phyloP scores from a whole-genome alignment of 345 rosid species.

The Abelmoschus esculentus region DNA sequence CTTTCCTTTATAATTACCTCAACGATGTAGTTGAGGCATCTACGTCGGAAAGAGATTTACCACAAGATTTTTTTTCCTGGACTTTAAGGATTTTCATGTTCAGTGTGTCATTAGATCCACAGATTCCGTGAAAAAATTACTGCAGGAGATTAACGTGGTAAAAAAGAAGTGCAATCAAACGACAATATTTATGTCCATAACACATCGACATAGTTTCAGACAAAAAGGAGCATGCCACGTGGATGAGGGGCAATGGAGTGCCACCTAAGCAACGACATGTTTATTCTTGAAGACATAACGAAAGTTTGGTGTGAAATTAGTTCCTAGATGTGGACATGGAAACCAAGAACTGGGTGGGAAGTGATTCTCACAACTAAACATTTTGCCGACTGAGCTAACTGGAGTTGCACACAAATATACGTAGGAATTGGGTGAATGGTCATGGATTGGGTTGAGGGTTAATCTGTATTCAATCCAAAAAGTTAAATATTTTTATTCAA shows the following conservation, averaged over 20 bases:
- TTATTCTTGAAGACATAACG: neutral
- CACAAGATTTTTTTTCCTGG: neutral
- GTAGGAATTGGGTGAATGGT: neutral
- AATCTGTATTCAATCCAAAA: too few relatives aligned
- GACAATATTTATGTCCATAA: neutral
- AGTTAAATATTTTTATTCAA: too few relatives aligned
- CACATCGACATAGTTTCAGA: neutral
- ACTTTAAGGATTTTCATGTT: conserved; percentile 6
- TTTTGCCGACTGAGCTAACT: neutral
- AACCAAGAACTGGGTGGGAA: conserved; percentile 3
- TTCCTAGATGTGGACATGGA: neutral
- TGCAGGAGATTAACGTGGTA: neutral
- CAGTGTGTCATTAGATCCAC: neutral
- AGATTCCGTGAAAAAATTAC: neutral
- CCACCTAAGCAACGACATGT: neutral
- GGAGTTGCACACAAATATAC: too few relatives aligned
- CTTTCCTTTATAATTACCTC: neutral
- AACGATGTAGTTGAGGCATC: conserved; percentile 6
- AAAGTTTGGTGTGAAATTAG: neutral
- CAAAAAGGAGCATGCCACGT: neutral
- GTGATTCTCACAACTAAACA: neutral
- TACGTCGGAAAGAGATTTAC: neutral
- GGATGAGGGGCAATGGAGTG: neutral
- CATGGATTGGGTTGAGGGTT: too few relatives aligned
- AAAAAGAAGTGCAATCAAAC: neutral